These are phyloP conservation scores for Malus hybrid DNA, from an alignment of 331 rosid species.

Conservation along the genomic window DNA sequence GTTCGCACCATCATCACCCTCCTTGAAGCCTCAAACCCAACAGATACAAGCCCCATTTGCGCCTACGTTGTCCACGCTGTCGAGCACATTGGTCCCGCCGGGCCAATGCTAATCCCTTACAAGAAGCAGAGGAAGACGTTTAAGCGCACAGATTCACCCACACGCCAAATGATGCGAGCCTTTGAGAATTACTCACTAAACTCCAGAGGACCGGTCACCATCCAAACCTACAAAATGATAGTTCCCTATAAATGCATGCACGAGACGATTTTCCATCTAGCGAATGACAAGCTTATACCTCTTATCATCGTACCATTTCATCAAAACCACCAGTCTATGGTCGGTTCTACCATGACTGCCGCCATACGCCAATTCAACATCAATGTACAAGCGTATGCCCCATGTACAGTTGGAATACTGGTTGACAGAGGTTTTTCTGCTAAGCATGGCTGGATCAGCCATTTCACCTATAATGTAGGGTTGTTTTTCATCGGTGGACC, in stretches of 20 bases:
- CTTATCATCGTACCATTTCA: slow-evolving; percentile 47
- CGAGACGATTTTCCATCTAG: slow-evolving; percentile 32
- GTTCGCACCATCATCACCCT: slow-evolving; percentile 27
- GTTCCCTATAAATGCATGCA: slow-evolving; percentile 51
- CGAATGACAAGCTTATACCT: slow-evolving; percentile 29
- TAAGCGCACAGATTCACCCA: slow-evolving; percentile 1
- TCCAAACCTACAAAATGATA: slow-evolving; percentile 30
- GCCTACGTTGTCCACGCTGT: slow-evolving; percentile 29
- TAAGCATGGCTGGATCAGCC: not conserved
- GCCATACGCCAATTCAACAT: slow-evolving; percentile 29
- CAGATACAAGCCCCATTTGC: slow-evolving; percentile 22
- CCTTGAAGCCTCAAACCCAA: slow-evolving; percentile 34
- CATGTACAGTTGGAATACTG: slow-evolving; percentile 49
- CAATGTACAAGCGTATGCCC: slow-evolving; percentile 15
- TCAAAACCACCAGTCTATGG: slow-evolving; percentile 13
- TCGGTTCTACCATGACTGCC: not conserved
- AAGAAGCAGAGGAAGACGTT: not conserved
- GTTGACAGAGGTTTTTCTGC: slow-evolving; percentile 29
- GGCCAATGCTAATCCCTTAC: slow-evolving; percentile 30
- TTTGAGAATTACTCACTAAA: slow-evolving; percentile 34
- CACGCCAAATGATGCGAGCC: slow-evolving; percentile 36
- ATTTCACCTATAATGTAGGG: slow-evolving; percentile 12
- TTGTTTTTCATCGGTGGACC: slow-evolving; percentile 42
- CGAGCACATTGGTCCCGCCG: slow-evolving; percentile 31
- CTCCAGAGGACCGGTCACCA: slow-evolving; percentile 18